Evolutionary conservation across 768 basidiomycete genomes (phyloP), one percentile per base, ranked within the genome.

Genomic region (Phaeotremella skinneri): DNA sequence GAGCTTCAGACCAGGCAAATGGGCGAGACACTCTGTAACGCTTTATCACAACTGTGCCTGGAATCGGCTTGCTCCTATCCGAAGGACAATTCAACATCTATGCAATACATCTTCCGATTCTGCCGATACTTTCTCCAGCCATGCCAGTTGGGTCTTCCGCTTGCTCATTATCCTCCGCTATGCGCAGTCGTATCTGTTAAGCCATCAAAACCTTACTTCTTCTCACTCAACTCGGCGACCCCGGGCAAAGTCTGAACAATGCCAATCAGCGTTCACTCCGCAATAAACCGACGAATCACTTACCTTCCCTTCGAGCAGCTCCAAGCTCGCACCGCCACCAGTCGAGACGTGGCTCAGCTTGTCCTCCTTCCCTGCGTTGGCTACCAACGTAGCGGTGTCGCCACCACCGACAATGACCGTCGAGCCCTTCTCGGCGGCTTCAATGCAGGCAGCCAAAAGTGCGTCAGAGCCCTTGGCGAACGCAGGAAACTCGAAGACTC

Each of bases 251-350:
- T 85, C 89, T 90, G 39, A 11, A 7, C 13, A 14, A 55, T 45
- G 30, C 30, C 20, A 21, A 30, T 51, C 58, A 54, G 31, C 23
- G 2, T 20, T 17, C 37, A 34, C 37, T 9, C 17, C n/a, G n/a
- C n/a, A n/a, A 42, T 16, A 14, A 23, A n/a, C 1, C 3, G 27
- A n/a, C 31, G 30, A 27, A 4, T 6, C 0, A 59, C 71, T 71
- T 70, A 91, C 92, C 87, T 99, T 99, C 79, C 94, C 94, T 81
- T 99, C 94, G 68, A 99, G 83, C 39, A 99, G 83, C 78, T 99
- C 94, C 59, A 99, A 84, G 74, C 87, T 69, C 42, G 76, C 77
- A 63, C 77, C 77, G 63, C 76, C 94, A 62, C 94, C 94, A 34
- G 94, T 99, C 76, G 89, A 91, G 70, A 99, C 91, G 79, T 99